These are phyloP conservation scores for Suillus clintonianus DNA, from an alignment of 768 basidiomycete species.

Conservation along the genomic window DNA sequence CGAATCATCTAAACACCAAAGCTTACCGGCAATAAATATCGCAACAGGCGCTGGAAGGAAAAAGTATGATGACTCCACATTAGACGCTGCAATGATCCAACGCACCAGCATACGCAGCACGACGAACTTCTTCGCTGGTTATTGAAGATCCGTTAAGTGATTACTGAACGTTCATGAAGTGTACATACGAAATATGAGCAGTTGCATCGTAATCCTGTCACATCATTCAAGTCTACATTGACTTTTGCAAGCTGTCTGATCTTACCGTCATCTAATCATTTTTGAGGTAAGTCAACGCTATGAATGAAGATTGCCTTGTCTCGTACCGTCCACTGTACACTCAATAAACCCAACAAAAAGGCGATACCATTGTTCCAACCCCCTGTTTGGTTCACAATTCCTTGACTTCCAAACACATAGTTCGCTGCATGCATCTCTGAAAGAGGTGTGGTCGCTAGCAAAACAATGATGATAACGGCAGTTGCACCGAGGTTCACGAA, in stretches of 20 bases:
- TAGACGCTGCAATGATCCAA: constrained; percentile 25
- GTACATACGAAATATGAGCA: constrained; percentile 75
- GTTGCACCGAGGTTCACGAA: constrained; percentile 88
- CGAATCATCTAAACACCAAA: neutral
- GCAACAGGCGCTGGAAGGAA: constrained; percentile 48
- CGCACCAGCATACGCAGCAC: constrained; percentile 75
- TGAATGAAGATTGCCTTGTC: neutral
- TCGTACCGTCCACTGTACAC: constrained; percentile 85
- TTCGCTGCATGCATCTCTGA: constrained; percentile 77
- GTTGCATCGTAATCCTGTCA: constrained; percentile 76
- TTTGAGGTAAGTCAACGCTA: neutral
- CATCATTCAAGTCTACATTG: neutral
- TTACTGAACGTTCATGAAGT: neutral
- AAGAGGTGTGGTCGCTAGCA: constrained; percentile 72
- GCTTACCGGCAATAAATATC: constrained; percentile 55
- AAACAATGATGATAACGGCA: constrained; percentile 80
- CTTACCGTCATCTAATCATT: constrained; percentile 56
- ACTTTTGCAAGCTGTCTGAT: neutral
- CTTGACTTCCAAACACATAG: constrained; percentile 78
- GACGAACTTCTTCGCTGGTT: constrained; percentile 72
- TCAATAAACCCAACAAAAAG: constrained; percentile 82
- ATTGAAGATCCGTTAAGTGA: neutral
- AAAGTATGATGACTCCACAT: neutral
- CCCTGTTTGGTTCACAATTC: constrained; percentile 78
- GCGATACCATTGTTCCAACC: constrained; percentile 80